A percentile compares a stretch with the other conserved stretches of the same genome.
Evolutionary conservation across 768 basidiomycete species (phyloP).

Genomic region (Pleurotus giganteus): DNA sequence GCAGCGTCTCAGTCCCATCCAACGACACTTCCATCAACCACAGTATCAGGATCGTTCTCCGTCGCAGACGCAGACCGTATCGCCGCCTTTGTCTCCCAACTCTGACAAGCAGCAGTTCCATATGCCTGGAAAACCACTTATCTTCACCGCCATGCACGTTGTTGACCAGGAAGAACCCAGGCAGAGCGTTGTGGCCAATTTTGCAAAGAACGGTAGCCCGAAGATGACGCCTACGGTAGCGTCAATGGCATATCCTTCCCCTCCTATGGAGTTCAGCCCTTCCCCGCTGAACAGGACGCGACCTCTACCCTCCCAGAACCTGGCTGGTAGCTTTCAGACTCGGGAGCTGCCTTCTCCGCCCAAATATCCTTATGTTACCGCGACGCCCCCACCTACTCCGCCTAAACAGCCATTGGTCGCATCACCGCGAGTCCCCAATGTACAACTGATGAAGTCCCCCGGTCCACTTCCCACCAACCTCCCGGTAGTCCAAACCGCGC

Average conservation of each 20-base stretch:
- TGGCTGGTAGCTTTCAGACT: neutral
- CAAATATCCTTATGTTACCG: neutral
- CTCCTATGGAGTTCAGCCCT: constrained; percentile 9
- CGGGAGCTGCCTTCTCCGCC: neutral
- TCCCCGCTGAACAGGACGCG: neutral
- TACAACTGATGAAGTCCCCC: neutral
- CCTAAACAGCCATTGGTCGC: neutral
- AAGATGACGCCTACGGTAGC: neutral
- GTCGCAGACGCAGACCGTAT: constrained; percentile 2
- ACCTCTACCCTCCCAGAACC: constrained; percentile 3
- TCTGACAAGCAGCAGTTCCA: constrained; percentile 12
- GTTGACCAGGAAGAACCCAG: constrained; percentile 17
- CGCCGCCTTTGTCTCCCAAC: constrained; percentile 10
- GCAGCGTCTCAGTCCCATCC: neutral
- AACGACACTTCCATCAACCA: neutral
- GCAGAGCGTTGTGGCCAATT: constrained; percentile 9
- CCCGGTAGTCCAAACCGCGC: neutral
- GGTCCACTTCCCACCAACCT: neutral
- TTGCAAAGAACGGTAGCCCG: neutral
- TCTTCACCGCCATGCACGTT: constrained; percentile 58
- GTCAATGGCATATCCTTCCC: constrained; percentile 4
- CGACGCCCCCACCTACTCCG: constrained; percentile 4
- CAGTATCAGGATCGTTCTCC: constrained; percentile 2
- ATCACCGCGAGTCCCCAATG: neutral
- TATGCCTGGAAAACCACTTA: constrained; percentile 45